Conservation (phyloP, 495 filamentous ascomycete species). For the Annulohypoxylon stygium region DNA sequence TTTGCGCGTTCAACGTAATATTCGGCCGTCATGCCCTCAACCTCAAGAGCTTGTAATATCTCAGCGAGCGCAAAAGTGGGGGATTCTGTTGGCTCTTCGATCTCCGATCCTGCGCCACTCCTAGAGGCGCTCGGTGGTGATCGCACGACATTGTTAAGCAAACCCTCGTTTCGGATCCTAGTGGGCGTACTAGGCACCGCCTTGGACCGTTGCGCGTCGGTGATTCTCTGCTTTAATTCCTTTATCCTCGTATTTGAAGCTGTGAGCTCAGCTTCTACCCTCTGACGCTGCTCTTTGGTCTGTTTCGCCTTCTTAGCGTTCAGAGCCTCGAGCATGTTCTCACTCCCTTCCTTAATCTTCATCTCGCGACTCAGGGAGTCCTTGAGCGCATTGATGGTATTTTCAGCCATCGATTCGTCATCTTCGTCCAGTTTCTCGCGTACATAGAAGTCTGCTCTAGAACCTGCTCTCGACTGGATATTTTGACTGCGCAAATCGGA, state of each 20-base stretch:
- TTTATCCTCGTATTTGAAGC: slow-evolving; percentile 91
- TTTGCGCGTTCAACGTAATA: slow-evolving; percentile 96
- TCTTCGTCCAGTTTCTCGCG: slow-evolving; percentile 75
- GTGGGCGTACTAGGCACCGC: slow-evolving; percentile 78
- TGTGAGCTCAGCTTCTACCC: slow-evolving; percentile 91
- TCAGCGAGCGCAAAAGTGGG: slow-evolving; percentile 92
- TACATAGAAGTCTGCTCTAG: slow-evolving; percentile 73
- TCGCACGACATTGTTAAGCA: slow-evolving; percentile 72
- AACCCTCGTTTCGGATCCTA: slow-evolving; percentile 72
- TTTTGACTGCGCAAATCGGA: slow-evolving; percentile 85
- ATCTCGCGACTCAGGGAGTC: slow-evolving; percentile 91
- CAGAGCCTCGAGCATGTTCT: slow-evolving; percentile 95
- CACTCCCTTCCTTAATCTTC: slow-evolving; percentile 97
- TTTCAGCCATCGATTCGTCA: slow-evolving; percentile 72
- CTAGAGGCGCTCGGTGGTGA: slow-evolving; percentile 73
- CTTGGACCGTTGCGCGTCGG: slow-evolving; percentile 73
- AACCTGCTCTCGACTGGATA: slow-evolving; percentile 74
- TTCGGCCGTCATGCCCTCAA: slow-evolving; percentile 87
- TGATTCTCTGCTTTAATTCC: slow-evolving; percentile 82
- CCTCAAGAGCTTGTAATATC: slow-evolving; percentile 86
- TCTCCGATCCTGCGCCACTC: slow-evolving; percentile 66
- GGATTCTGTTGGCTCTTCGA: slow-evolving; percentile 82
- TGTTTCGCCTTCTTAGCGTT: slow-evolving; percentile 97
- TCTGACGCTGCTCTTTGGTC: slow-evolving; percentile 86
- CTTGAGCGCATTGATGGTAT: slow-evolving; percentile 77